Evolutionary conservation across 139 green algal species (phyloP).

Genomic region (Klebsormidium nitens): DNA sequence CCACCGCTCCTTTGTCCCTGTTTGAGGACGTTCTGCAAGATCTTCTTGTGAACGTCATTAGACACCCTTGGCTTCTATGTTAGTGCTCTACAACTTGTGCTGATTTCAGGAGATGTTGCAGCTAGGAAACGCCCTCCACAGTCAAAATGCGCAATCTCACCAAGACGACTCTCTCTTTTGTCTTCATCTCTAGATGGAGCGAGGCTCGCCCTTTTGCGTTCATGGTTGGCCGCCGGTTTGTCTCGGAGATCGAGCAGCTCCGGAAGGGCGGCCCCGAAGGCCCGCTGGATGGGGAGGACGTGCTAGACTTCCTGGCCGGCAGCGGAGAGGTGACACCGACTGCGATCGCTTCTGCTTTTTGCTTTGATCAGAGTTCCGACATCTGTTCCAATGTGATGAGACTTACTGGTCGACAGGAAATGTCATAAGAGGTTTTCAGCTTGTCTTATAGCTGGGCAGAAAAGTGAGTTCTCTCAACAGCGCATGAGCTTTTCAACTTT

Average conservation of each 20-base stretch:
- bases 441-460: too few relatives aligned
- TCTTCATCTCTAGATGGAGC: too few relatives aligned
- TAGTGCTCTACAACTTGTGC: too few relatives aligned
- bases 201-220: constrained; percentile 27
- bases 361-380: not conserved
- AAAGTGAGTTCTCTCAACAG: not conserved
- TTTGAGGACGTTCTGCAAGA: too few relatives aligned
- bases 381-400: too few relatives aligned
- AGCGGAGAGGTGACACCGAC: not conserved
- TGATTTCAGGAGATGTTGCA: too few relatives aligned
- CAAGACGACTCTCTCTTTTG: too few relatives aligned
- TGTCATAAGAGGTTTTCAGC: constrained; percentile 1
- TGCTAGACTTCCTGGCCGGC: not conserved
- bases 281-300: not conserved
- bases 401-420: not conserved
- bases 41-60: too few relatives aligned
- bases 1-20: too few relatives aligned
- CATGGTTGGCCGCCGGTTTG: constrained; percentile 11
- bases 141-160: too few relatives aligned
- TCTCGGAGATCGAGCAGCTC: not conserved
- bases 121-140: too few relatives aligned
- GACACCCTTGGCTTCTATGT: too few relatives aligned
- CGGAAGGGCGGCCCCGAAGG: not conserved
- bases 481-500: not conserved
- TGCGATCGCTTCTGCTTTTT: not conserved